phyloP scores from a whole-genome alignment of 768 basidiomycete species.

The Artomyces pyxidatus region DNA sequence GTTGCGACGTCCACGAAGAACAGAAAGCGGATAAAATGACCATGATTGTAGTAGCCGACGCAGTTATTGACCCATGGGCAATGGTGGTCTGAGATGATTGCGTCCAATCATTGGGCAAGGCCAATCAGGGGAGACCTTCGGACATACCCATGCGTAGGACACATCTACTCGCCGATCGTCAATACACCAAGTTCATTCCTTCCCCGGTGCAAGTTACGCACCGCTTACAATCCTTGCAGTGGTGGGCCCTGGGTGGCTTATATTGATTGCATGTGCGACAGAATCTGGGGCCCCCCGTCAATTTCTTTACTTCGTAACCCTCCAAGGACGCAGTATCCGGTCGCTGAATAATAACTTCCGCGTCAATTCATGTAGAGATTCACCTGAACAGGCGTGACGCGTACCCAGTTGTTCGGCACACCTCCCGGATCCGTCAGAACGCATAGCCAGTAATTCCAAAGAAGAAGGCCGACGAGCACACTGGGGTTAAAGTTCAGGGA shows the following conservation, averaged over 20 bases:
- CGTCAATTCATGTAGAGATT: too few species aligned
- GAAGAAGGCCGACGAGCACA: constrained; percentile 62
- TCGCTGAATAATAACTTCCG: constrained; percentile 41
- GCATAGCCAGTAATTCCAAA: constrained; percentile 86
- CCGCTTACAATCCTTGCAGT: constrained; percentile 84
- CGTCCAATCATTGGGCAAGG: neutral
- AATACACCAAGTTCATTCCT: neutral
- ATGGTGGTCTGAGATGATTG: constrained; percentile 58
- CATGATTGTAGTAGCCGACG: constrained; percentile 88
- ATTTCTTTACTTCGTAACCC: constrained; percentile 84
- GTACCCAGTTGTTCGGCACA: constrained; percentile 75
- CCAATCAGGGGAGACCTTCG: neutral
- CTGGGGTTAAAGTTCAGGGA: constrained; percentile 32
- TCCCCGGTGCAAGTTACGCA: constrained; percentile 27
- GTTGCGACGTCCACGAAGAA: constrained; percentile 91
- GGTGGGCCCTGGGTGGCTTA: constrained; percentile 88
- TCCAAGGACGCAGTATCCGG: constrained; percentile 62
- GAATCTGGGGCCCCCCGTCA: constrained; percentile 74
- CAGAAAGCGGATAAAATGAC: constrained; percentile 84
- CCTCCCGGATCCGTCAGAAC: constrained; percentile 78
- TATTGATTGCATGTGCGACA: constrained; percentile 81
- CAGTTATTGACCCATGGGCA: constrained; percentile 95
- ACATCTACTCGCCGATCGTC: constrained; percentile 38
- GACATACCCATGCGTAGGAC: constrained; percentile 81
- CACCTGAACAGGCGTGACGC: constrained; percentile 15